Evolutionary conservation across 208 protist genomes (phyloP).

Genomic region (Trichomonas tenax): DNA sequence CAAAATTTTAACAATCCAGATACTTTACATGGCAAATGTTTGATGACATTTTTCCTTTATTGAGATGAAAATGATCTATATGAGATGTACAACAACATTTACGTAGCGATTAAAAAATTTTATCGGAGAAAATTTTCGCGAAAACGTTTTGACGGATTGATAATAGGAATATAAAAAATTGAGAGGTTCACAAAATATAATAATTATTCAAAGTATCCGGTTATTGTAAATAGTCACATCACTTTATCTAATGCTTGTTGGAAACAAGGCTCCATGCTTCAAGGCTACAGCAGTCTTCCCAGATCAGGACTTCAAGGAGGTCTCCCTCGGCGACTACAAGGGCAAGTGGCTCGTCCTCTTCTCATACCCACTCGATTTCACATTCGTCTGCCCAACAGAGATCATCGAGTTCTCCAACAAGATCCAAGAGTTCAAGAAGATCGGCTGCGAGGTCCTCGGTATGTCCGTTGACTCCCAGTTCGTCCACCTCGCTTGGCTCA

Average conservation of each 20-base stretch:
- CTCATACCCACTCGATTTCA: slow-evolving; percentile 17
- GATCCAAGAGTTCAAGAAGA: not conserved
- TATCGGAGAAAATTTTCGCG: too few species aligned
- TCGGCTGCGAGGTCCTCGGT: not conserved
- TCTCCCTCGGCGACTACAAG: not conserved
- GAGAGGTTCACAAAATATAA: not conserved
- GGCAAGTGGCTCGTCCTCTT: slow-evolving; percentile 18
- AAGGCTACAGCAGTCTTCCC: not conserved
- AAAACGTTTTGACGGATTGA: too few species aligned
- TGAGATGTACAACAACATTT: too few species aligned
- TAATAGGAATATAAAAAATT: too few species aligned
- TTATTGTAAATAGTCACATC: not conserved
- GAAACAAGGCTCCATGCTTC: not conserved
- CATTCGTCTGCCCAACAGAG: slow-evolving; percentile 21
- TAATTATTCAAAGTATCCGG: not conserved
- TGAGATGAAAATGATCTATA: too few species aligned
- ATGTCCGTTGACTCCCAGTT: slow-evolving; percentile 38
- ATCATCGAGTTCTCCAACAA: slow-evolving; percentile 14
- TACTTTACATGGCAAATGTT: too few species aligned
- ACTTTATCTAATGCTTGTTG: not conserved
- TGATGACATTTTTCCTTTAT: too few species aligned
- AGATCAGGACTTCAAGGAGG: not conserved
- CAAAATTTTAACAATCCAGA: too few species aligned
- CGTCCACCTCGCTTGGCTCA: slow-evolving; percentile 81
- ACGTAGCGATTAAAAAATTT: too few species aligned